Base-by-base conservation (phyloP, 2,329 filamentous ascomycete genomes). In the Sclerotinia nivalis region DNA sequence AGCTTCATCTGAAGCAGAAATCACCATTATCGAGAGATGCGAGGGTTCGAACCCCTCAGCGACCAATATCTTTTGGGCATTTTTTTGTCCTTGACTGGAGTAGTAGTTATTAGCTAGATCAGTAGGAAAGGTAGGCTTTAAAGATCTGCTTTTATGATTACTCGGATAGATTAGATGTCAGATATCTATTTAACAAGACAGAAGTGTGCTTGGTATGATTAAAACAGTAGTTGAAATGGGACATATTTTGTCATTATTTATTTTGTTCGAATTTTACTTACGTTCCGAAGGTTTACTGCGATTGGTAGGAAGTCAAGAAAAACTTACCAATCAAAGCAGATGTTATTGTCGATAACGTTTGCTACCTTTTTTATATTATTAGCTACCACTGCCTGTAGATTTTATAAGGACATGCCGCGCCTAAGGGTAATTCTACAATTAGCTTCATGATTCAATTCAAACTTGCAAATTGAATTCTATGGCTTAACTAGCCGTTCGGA, bases 11-110 rank as follows among this genome's bases (percentile, higher is more conserved):
- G n/a, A 62, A n/a, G 40, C 15, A 59, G 47, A 71, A 25, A 0
- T 61, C 76, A 78, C 76, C 76, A 77, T 75, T 78, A 73, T 75
- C 75, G 75, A 73, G 72, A 77, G 75, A 75, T 74, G 75, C 76
- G 73, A 73, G 75, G 70, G 76, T 78, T 78, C 76, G 76, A 78
- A 77, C 76, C 76, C 70, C 76, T 74, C 73, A 73, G 74, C 59
- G 71, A 77, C 15, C 55, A 67, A 22, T 13, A 54, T 55, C 68
- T 69, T 72, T 72, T 68, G 62, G 66, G 37, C 40, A n/a, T 45
- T 65, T 60, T 69, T 40, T 20, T 12, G 0, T 12, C 9, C 1
- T 12, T 52, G 12, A 52, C 0, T 43, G 40, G 12, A 15, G 13
- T 43, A 15, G 40, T 43, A 54, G 25, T 15, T 1, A 37, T 37